Evolutionary conservation across 352 stramenopile species (phyloP).

Genomic region (Aphanomyces euteiches): DNA sequence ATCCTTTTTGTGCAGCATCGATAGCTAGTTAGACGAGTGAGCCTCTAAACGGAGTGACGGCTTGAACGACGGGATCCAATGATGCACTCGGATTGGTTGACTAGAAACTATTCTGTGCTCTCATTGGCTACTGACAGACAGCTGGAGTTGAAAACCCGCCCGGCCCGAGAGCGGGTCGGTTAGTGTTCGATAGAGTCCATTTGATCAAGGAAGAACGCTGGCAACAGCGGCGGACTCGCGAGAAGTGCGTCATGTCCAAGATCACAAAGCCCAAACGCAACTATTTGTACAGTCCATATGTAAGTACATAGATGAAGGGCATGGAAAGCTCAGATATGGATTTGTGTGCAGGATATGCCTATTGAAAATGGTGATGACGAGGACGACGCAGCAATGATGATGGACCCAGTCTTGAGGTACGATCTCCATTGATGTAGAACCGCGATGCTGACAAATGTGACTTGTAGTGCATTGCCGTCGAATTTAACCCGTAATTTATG

Average conservation of each 20-base stretch:
- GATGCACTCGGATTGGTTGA: too few species aligned
- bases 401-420: slow-evolving; percentile 30
- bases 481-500: slow-evolving; percentile 80
- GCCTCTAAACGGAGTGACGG: too few species aligned
- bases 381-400: not conserved
- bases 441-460: not conserved
- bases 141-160: not conserved
- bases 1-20: too few species aligned
- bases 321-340: not conserved
- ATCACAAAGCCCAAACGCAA: slow-evolving; percentile 30
- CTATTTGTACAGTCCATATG: slow-evolving; percentile 29
- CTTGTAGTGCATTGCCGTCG: slow-evolving; percentile 62
- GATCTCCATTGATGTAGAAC: not conserved
- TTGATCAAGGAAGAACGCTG: not conserved
- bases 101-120: not conserved
- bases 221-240: not conserved
- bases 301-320: not conserved
- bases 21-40: too few species aligned
- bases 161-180: not conserved
- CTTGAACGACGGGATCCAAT: too few species aligned
- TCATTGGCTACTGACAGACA: slow-evolving; percentile 10
- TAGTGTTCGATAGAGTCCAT: not conserved
- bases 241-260: slow-evolving; percentile 23
- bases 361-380: slow-evolving; percentile 10
- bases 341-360: slow-evolving; percentile 15